phyloP scores from a whole-genome alignment of 768 basidiomycete genomes.

The Guyanaporus albipodus region DNA sequence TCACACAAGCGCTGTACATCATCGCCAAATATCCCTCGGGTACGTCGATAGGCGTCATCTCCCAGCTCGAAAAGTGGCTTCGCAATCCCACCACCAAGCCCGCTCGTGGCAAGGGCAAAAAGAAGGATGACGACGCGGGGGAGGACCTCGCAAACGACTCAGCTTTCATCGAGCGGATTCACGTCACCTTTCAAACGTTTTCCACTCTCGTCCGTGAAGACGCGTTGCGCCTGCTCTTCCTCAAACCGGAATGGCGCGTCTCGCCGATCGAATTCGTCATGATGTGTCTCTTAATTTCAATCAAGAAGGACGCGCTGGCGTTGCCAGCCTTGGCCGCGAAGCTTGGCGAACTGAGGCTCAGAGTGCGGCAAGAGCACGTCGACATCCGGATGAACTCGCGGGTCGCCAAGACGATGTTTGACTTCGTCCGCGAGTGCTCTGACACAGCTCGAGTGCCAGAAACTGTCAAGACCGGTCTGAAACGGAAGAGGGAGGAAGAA shows the following conservation, averaged over 20 bases:
- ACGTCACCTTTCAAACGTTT: constrained; percentile 46
- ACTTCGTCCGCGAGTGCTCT: constrained; percentile 40
- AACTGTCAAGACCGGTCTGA: background rate
- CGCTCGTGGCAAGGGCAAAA: constrained; percentile 15
- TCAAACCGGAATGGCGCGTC: constrained; percentile 43
- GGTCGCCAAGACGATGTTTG: constrained; percentile 52
- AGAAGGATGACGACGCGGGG: constrained; percentile 11
- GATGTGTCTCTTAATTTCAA: constrained; percentile 50
- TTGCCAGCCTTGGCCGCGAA: constrained; percentile 40
- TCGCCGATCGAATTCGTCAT: constrained; percentile 69
- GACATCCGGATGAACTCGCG: constrained; percentile 66
- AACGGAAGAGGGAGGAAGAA: constrained; percentile 28
- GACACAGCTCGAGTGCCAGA: background rate
- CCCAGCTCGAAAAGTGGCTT: constrained; percentile 52
- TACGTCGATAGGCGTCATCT: constrained; percentile 29
- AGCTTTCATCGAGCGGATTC: constrained; percentile 32
- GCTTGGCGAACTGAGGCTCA: constrained; percentile 48
- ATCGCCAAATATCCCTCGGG: constrained; percentile 43
- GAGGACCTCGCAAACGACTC: constrained; percentile 31
- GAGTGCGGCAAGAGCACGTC: constrained; percentile 50
- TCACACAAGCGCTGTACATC: constrained; percentile 50
- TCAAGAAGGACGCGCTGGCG: constrained; percentile 40
- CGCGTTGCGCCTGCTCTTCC: constrained; percentile 35
- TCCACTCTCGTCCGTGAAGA: constrained; percentile 40
- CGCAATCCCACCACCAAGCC: constrained; percentile 16